Evolutionary conservation across 306 rosid species (phyloP), one percentile per base, ranked within the genome.

Genomic region (Vicia faba): DNA sequence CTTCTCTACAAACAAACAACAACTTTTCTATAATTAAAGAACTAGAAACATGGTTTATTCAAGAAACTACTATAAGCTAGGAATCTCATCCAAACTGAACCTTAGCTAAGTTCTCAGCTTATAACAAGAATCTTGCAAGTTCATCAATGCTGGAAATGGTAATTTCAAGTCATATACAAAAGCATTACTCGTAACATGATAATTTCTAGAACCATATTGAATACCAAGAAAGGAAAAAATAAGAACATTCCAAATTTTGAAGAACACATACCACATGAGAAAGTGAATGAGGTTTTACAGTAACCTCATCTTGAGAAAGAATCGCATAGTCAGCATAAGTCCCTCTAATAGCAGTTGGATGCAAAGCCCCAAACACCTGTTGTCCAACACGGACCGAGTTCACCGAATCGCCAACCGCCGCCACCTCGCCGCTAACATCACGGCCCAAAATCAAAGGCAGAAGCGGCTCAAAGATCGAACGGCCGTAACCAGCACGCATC

Each of bases 311-410:
- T 51, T 85, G 82, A 0, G 92, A 77, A 57, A 93, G 97, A 82
- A 93, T 76, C 10, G 97, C 96, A 83, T 88, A 90, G 51, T 93
- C 99, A 50, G 95, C 20, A 68, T 93, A 93, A 78, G 99, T 93
- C 68, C 99, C 99, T 82, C 99, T 86, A 12, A 88, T 54, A 7
- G 99, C 97, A 74, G 99, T 93, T 9, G 99, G 97, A 86, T 90
- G 99, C 89, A 93, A 79, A 8, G 99, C 99, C 77, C 99, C 99
- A 68, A 93, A 93, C 74, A 93, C 99, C 68, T 86, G 81, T 72
- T 90, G 83, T 2, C 99, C 97, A 7, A 86, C 82, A 49, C 64
- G 74, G 61, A 90, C 66, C 16, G 85, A 77, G 50, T 56, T 69
- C 39, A 90, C 97, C 0, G 90, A 78, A 71, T 79, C 63, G 28